phyloP scores from a whole-genome alignment of 805 yeast species.

The Torulaspora delbrueckii region DNA sequence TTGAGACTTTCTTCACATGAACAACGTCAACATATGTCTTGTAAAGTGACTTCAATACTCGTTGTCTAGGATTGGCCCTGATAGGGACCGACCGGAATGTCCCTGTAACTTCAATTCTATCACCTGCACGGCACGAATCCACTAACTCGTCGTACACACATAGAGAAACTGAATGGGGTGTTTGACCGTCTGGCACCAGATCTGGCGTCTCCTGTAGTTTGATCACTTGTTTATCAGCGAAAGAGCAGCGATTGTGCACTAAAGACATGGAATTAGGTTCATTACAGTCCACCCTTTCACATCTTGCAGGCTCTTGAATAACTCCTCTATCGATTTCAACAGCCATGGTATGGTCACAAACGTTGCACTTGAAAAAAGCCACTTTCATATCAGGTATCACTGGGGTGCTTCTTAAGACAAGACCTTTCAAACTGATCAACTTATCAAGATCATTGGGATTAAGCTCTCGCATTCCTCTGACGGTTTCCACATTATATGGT shows the following conservation, averaged over 20 bases:
- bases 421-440: constrained; percentile 83
- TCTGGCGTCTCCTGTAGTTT: constrained; percentile 95
- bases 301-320: constrained; percentile 85
- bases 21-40: constrained; percentile 94
- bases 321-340: constrained; percentile 94
- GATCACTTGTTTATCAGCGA: constrained; percentile 93
- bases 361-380: constrained; percentile 91
- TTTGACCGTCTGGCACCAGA: constrained; percentile 95
- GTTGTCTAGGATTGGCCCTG: constrained; percentile 75
- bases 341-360: constrained; percentile 87
- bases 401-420: constrained; percentile 82
- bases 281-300: constrained; percentile 86
- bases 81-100: constrained; percentile 91
- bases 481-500: constrained; percentile 74
- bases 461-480: constrained; percentile 81
- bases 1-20: constrained; percentile 82
- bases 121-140: constrained; percentile 94
- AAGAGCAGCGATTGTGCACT: constrained; percentile 85
- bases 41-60: constrained; percentile 77
- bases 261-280: constrained; percentile 83
- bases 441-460: constrained; percentile 95
- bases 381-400: constrained; percentile 97
- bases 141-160: constrained; percentile 96
- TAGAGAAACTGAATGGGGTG: constrained; percentile 91
- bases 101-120: constrained; percentile 91